Conservation (phyloP, 257 asterid genomes). For the Jacaranda copaia region DNA sequence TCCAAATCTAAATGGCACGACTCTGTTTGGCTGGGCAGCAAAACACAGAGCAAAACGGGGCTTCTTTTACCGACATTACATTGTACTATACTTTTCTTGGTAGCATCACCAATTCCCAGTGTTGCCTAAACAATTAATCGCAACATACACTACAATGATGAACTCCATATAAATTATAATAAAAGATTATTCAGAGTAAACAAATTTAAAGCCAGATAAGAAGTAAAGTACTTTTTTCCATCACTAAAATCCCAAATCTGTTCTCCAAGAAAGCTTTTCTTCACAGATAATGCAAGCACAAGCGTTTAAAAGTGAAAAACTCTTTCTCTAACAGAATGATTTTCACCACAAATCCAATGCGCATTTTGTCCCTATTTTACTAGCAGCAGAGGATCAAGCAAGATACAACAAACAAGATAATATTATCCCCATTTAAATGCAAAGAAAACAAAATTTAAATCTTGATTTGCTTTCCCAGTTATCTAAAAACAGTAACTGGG, state of each 20-base stretch:
- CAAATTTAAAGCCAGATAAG: neutral
- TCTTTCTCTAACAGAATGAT: neutral
- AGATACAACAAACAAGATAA: neutral
- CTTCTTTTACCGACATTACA: constrained; percentile 75
- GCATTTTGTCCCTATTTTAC: neutral
- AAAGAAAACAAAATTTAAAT: neutral
- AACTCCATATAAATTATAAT: constrained; percentile 7
- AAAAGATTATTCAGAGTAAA: neutral
- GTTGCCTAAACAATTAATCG: constrained; percentile 59
- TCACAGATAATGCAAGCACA: neutral
- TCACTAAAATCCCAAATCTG: constrained; percentile 4
- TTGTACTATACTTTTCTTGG: constrained; percentile 62
- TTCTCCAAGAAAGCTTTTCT: neutral
- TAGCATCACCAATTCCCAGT: constrained; percentile 62
- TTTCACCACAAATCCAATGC: constrained; percentile 6
- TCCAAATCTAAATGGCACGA: constrained; percentile 79
- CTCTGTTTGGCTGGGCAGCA: constrained; percentile 69
- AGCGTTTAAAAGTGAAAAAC: neutral
- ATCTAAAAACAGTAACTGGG: constrained; percentile 58
- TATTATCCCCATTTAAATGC: neutral
- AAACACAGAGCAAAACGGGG: constrained; percentile 70
- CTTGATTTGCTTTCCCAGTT: neutral
- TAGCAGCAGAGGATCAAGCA: neutral
- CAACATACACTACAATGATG: constrained; percentile 23
- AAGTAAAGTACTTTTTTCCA: neutral